Evolutionary conservation across 2,329 filamentous ascomycete species (phyloP).

Genomic region (Aureobasidium sp.): DNA sequence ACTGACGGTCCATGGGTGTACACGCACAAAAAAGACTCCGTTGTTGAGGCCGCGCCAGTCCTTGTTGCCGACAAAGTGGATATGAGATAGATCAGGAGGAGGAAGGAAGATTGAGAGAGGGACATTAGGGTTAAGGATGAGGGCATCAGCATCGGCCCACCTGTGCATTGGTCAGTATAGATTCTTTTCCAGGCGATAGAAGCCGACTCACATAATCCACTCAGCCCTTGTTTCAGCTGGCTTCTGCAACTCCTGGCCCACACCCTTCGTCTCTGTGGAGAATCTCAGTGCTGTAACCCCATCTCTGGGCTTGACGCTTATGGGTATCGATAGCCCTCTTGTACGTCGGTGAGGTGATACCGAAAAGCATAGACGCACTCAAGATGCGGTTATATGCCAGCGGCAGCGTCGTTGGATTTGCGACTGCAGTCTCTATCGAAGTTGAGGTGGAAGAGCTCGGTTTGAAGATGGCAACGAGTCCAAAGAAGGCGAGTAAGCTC

Average conservation of each 20-base stretch:
- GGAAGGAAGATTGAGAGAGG: slow-evolving; percentile 46
- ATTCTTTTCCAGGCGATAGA: background rate
- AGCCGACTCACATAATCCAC: slow-evolving; percentile 33
- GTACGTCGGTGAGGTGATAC: slow-evolving; percentile 32
- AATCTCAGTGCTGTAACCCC: slow-evolving; percentile 38
- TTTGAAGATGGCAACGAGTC: background rate
- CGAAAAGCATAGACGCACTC: slow-evolving; percentile 21
- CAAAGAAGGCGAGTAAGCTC: background rate
- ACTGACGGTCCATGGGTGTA: slow-evolving; percentile 41
- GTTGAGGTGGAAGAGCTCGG: background rate
- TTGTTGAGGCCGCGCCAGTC: slow-evolving; percentile 50
- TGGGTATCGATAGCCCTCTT: slow-evolving; percentile 38
- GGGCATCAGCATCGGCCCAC: slow-evolving; percentile 50
- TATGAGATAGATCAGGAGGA: slow-evolving; percentile 38
- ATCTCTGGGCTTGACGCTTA: slow-evolving; percentile 34
- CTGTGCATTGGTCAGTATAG: background rate
- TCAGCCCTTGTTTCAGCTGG: slow-evolving; percentile 28
- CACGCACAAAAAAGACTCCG: slow-evolving; percentile 47
- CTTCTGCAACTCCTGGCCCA: slow-evolving; percentile 36
- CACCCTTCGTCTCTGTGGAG: slow-evolving; percentile 23
- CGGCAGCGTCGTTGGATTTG: background rate
- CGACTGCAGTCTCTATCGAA: background rate
- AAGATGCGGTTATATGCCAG: slow-evolving; percentile 9
- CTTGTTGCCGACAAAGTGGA: slow-evolving; percentile 41
- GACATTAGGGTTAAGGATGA: slow-evolving; percentile 48